Evolutionary conservation across 2,329 filamentous ascomycete genomes (phyloP).

Genomic region (Nemania sp.): DNA sequence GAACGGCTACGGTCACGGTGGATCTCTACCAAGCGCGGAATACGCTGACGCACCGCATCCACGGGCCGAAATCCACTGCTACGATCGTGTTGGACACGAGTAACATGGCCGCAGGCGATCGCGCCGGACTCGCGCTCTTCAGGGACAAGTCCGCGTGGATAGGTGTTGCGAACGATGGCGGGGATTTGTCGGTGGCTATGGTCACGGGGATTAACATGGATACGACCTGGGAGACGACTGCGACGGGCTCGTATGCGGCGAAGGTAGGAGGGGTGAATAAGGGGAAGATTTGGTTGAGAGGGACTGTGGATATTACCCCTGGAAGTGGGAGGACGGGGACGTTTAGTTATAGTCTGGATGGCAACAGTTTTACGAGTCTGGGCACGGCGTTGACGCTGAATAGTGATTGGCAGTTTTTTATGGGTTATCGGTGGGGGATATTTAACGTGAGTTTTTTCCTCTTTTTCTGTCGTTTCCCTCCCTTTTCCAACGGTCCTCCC

Average conservation of each 20-base stretch:
- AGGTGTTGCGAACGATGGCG: slow-evolving; percentile 48
- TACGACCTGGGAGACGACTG: slow-evolving; percentile 36
- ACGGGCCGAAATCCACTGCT: slow-evolving; percentile 49
- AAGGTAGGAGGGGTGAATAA: slow-evolving; percentile 12
- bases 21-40: slow-evolving; percentile 54
- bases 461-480: too few relatives aligned
- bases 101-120: slow-evolving; percentile 55
- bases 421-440: slow-evolving; percentile 52
- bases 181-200: slow-evolving; percentile 38
- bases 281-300: slow-evolving; percentile 44
- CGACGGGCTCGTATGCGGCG: slow-evolving; percentile 38
- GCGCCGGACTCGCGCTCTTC: slow-evolving; percentile 55
- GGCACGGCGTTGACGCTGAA: slow-evolving; percentile 43
- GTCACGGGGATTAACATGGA: slow-evolving; percentile 46
- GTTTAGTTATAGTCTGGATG: slow-evolving; percentile 51
- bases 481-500: not conserved
- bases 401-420: slow-evolving; percentile 51
- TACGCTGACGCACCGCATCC: slow-evolving; percentile 51
- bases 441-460: slow-evolving; percentile 43
- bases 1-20: slow-evolving; percentile 54
- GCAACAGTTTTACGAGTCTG: slow-evolving; percentile 41
- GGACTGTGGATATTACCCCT: slow-evolving; percentile 42
- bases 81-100: slow-evolving; percentile 55
- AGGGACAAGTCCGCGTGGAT: slow-evolving; percentile 58
- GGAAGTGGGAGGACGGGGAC: slow-evolving; percentile 35